Base-by-base conservation (phyloP, 2,329 filamentous ascomycete species). In the Botryotinia narcissicola region DNA sequence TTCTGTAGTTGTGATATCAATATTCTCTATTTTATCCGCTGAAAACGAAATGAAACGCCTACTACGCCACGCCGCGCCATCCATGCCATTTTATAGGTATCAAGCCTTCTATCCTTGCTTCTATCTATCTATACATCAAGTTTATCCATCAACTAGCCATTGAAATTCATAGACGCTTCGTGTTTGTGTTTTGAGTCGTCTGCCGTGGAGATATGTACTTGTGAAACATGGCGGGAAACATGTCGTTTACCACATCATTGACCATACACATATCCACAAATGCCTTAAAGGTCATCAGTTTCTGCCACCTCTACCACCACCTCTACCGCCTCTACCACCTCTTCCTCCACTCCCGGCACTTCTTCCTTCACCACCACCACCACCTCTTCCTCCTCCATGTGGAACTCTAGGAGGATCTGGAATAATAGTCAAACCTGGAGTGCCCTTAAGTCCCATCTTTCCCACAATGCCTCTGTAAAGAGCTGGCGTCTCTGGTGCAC, bases 371-470 rank as follows among this genome's bases (percentile, higher is more conserved):
- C 73, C 62, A 71, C n/a, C 76, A 48, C 74, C 72, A 54, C 77
- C 69, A 60, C 68, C 44, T 64, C 12, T 73, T 37, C 79, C 60
- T 71, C 77, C 75, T 22, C 76, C 72, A 7, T 73, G 69, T 46
- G 68, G 54, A 37, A 71, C 75, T 72, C 74, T 76, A 5, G 84
- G 84, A 35, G 82, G 80, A 71, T 86, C 84, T 1, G 86, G 83
- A 18, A 85, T 82, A 25, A 86, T 79, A 7, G 82, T 82, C 20
- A 90, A 78, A 0, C 88, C 88, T 51, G 79, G 82, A 1, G 85
- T 83, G 14, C 87, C 87, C 74, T 84, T 85, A 66, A 90, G 78
- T 0, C 87, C 87, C 88, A 90, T 90, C 83, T 89, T 90, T 14
- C 84, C 82, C 8, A 88, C 83, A 0, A 83, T 85, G 57, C 79